Conservation (phyloP, 495 filamentous ascomycete genomes). For the Entonaema liquescens region DNA sequence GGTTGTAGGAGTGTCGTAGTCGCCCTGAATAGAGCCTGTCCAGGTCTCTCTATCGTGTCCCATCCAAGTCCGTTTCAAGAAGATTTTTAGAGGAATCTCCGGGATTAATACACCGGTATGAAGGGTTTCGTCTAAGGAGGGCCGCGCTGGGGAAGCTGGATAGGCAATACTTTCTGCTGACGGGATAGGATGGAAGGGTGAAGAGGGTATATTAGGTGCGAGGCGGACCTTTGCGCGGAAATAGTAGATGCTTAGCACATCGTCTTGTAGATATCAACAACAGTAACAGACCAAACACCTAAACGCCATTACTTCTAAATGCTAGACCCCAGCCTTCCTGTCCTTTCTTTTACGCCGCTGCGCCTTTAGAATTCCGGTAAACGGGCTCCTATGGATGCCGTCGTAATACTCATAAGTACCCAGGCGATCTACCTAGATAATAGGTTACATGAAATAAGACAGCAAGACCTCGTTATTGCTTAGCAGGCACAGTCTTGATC, state of each 20-base stretch:
- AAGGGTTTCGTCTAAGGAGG: constrained; percentile 11
- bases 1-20: constrained; percentile 47
- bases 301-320: constrained; percentile 36
- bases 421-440: no score
- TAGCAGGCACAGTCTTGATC: constrained; percentile 82
- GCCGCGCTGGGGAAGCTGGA: constrained; percentile 3
- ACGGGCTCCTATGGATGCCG: background rate
- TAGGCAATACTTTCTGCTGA: constrained; percentile 1
- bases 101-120: constrained; percentile 14
- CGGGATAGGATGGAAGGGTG: background rate
- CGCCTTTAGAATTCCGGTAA: background rate
- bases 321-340: constrained; percentile 8
- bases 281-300: constrained; percentile 19
- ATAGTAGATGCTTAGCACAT: background rate
- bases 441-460: no score
- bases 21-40: constrained; percentile 11
- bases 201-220: constrained; percentile 12
- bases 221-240: background rate
- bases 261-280: constrained; percentile 23
- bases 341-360: constrained; percentile 15
- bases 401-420: background rate
- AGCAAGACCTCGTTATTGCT: constrained; percentile 45
- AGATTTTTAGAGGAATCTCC: background rate
- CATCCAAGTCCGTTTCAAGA: constrained; percentile 13
- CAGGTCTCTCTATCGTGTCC: constrained; percentile 11